Base-by-base conservation (phyloP, 2,329 filamentous ascomycete genomes). In the Pseudocercospora eumusae region DNA sequence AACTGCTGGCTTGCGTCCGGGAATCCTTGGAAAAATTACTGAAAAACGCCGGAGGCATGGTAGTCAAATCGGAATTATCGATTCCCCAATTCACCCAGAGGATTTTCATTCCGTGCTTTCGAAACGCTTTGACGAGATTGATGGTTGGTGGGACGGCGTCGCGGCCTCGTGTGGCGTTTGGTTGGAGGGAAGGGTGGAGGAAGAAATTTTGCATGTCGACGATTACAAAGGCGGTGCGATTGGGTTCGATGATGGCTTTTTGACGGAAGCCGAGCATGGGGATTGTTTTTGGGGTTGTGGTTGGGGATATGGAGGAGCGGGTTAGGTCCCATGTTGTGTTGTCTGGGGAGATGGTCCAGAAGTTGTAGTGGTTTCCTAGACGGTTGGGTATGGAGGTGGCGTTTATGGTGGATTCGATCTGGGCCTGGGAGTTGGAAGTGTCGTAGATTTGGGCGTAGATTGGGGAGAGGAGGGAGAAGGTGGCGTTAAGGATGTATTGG, bases 361-460 rank as follows among this genome's bases (percentile, higher is more conserved):
- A 74, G 63, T 75, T 75, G 64, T 74, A 75, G 61, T 69, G 71
- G 59, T 73, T 75, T 28, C 73, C 72, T n/a, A 73, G 62, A 7
- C 11, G 2, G 18, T 47, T 23, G 18, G 18, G 44, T 2, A 25
- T 47, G 44, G 44, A 25, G 21, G 21, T 47, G 1, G 15, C n/a
- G 44, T 25, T 23, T 47, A 21, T 11, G 44, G 44, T 47, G 44
- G 11, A 67, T 69, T 58, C 31, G 25, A 64, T 42, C 28, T 60
- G 54, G 47, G 65, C 61, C 33, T 64, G 64, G 36, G 56, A 59
- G 58, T 63, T 66, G 36, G 57, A 62, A 21, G 59, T 64, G 58
- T 67, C 59, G 62, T 64, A 63, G 52, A 69, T 59, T 50, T 67
- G 66, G 45, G 49, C 57, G 21, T 52, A 25, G 13, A 52, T 28